Evolutionary conservation across 345 rosid species (phyloP), one percentile per base, ranked within the genome.

Genomic region (Aquilaria malaccensis): DNA sequence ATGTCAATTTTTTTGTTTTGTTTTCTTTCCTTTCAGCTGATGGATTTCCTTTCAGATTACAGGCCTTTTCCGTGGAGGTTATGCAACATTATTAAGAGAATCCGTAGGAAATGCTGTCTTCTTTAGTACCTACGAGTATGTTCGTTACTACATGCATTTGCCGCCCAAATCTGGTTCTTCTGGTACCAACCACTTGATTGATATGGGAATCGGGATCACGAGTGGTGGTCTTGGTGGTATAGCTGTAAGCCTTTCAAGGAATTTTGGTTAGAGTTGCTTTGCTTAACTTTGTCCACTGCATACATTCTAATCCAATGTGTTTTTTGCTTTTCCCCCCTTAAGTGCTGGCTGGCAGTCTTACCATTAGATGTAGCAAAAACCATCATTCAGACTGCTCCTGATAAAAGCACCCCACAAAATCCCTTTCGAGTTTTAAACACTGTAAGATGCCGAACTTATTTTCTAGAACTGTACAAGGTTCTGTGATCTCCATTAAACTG

Each of bases 331-430:
- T 63, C 50, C 45, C 47, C 63, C 64, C 22, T 49, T 30, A 60
- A 94, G 95, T 94, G 80, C 68, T 94, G 97, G 96, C 81, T 85
- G 31, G 82, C 84, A 56, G 77, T 93, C 71, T 63, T 93, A 67
- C 97, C 98, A 10, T 68, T 89, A 66, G 97, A 87, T 63, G 94
- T 93, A 57, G 97, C 96, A 2, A 94, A 94, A 77, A 94, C 97
- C 43, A 80, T 94, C 46, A 94, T 88, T 66, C 97, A 94, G 77
- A 94, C 96, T 49, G 63, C 85, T 63, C 76, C 84, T 53, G 87
- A 83, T 63, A 80, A 73, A 73, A 70, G 66, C 68, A 70, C 74
- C 33, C 68, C 87, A 29, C 77, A 82, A 67, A 90, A 88, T 69
- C 96, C 96, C 49, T 82, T 91, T 48, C 70, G 41, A 70, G 84